phyloP scores from a whole-genome alignment of 1,139 yeast species.

The Hemisphaericaspora xylanilytica region DNA sequence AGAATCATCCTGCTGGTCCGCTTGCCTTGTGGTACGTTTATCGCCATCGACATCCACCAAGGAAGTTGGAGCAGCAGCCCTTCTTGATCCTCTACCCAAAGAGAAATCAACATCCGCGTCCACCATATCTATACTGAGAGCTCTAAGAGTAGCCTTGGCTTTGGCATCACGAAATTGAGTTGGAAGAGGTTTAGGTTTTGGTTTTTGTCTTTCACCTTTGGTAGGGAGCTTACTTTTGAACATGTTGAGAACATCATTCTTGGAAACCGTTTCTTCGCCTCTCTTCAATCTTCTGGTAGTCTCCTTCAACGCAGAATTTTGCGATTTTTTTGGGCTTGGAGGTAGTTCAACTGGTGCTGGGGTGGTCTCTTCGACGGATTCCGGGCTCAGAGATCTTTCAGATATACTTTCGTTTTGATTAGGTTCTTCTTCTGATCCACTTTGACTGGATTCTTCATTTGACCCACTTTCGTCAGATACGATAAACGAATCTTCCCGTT shows the following conservation, averaged over 20 bases:
- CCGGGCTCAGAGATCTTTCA: too few relatives aligned
- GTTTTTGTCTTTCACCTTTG: background rate
- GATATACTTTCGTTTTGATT: too few relatives aligned
- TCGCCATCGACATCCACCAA: background rate
- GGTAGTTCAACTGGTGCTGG: too few relatives aligned
- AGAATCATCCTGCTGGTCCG: background rate
- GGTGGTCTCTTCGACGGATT: too few relatives aligned
- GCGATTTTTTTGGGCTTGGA: background rate
- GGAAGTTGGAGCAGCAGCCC: slow-evolving; percentile 5
- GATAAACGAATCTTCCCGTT: background rate
- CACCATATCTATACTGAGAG: slow-evolving; percentile 12
- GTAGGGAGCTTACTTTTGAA: slow-evolving; percentile 19
- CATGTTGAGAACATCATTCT: slow-evolving; percentile 25
- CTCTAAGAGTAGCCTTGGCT: slow-evolving; percentile 7
- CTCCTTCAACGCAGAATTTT: background rate
- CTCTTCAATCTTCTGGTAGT: background rate
- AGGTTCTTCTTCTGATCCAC: background rate
- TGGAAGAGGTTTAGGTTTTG: slow-evolving; percentile 1
- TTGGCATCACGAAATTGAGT: slow-evolving; percentile 3
- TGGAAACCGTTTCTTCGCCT: slow-evolving; percentile 15
- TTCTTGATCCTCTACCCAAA: slow-evolving; percentile 10
- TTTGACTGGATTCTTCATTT: background rate
- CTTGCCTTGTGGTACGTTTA: background rate
- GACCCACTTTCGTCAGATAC: background rate
- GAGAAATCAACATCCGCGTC: slow-evolving; percentile 12